Evolutionary conservation across 495 filamentous ascomycete genomes (phyloP).

Genomic region (Aspergillus olivimuriae): DNA sequence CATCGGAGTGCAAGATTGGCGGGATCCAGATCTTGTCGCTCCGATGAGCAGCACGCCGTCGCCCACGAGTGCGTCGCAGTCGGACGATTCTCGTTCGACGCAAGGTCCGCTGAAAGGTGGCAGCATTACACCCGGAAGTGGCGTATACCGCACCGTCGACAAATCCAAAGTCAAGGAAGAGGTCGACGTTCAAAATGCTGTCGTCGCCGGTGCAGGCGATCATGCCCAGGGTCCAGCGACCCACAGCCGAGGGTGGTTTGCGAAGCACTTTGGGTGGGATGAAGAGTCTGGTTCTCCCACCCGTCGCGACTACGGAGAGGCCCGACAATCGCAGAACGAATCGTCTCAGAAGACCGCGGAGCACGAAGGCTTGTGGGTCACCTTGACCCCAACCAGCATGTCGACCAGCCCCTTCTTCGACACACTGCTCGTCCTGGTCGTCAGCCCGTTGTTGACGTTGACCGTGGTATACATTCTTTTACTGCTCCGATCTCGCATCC

Average conservation of each 20-base stretch:
- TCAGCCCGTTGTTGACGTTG: constrained; percentile 86
- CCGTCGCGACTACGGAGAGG: constrained; percentile 7
- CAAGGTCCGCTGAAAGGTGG: constrained; percentile 51
- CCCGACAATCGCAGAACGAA: constrained; percentile 10
- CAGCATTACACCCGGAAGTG: constrained; percentile 71
- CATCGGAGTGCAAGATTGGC: constrained; percentile 92
- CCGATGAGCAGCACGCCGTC: constrained; percentile 26
- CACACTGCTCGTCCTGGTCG: constrained; percentile 84
- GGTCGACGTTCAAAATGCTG: constrained; percentile 6
- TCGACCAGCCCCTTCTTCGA: constrained; percentile 95
- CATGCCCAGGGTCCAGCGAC: constrained; percentile 3
- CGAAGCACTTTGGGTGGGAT: constrained; percentile 30
- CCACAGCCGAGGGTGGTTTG: constrained; percentile 29
- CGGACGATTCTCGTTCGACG: constrained; percentile 28
- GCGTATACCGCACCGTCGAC: constrained; percentile 54
- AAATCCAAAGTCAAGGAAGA: constrained; percentile 21
- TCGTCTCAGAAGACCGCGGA: constrained; percentile 27
- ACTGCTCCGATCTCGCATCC: constrained; percentile 80
- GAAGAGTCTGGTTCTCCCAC: constrained; percentile 9
- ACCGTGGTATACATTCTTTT: constrained; percentile 90
- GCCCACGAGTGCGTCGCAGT: constrained; percentile 17
- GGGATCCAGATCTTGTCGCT: constrained; percentile 70
- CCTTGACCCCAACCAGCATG: constrained; percentile 82
- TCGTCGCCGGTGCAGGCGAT: constrained; percentile 3
- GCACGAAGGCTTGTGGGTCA: constrained; percentile 90